Conservation (phyloP, 2,329 filamentous ascomycete species). For the Arthrobotrys musiformis region DNA sequence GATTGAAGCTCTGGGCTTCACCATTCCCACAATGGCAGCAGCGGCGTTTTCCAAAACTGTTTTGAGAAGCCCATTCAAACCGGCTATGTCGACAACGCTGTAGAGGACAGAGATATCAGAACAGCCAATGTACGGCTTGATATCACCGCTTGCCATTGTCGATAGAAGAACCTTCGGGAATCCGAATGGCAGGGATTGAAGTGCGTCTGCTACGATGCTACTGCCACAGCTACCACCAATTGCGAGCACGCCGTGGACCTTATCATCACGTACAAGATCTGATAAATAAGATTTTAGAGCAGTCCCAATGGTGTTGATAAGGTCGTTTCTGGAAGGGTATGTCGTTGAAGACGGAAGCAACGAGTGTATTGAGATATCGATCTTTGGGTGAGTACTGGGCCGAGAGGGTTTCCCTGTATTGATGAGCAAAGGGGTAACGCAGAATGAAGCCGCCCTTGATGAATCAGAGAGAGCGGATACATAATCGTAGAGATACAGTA, state of each 20-base stretch:
- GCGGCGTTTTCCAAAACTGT: conserved; percentile 73
- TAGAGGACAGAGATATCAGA: conserved; percentile 77
- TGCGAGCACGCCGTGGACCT: conserved; percentile 70
- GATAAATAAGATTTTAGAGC: conserved; percentile 4
- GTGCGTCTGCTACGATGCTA: conserved; percentile 70
- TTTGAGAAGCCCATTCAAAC: conserved; percentile 71
- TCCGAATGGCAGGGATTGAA: conserved; percentile 73
- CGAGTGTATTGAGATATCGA: conserved; percentile 21
- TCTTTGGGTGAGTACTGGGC: background rate
- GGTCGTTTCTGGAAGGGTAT: conserved; percentile 17
- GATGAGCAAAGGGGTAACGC: conserved; percentile 16
- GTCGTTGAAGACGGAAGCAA: conserved; percentile 3
- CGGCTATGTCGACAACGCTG: conserved; percentile 76
- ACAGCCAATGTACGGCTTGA: conserved; percentile 73
- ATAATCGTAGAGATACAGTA: conserved; percentile 67
- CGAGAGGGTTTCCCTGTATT: conserved; percentile 17
- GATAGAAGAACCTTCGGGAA: conserved; percentile 77
- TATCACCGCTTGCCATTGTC: conserved; percentile 75
- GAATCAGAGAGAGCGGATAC: conserved; percentile 38
- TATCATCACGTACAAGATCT: conserved; percentile 3
- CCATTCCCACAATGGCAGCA: conserved; percentile 71
- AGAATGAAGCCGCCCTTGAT: background rate
- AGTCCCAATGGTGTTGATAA: conserved; percentile 18
- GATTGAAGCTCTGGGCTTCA: background rate
- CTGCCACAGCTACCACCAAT: conserved; percentile 74